phyloP scores from a whole-genome alignment of 2,329 filamentous ascomycete species.

The Epichloe uncinata region DNA sequence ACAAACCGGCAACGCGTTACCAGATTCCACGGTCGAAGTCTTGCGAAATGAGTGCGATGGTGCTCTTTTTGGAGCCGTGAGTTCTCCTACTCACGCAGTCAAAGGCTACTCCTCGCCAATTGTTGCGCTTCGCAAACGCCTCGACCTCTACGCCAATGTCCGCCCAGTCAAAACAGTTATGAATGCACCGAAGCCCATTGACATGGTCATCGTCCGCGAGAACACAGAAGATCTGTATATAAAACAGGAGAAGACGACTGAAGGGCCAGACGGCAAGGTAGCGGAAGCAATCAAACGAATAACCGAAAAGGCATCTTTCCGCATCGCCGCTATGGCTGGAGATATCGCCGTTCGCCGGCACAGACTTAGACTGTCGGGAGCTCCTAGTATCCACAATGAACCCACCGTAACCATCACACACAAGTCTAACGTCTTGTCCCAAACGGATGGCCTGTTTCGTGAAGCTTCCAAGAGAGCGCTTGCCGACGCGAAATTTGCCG shows the following conservation, averaged over 20 bases:
- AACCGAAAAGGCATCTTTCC: constrained; percentile 66
- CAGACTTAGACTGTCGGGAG: constrained; percentile 52
- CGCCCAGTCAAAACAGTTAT: constrained; percentile 79
- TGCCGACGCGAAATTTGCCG: constrained; percentile 46
- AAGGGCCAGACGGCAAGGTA: constrained; percentile 64
- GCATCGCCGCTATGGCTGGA: constrained; percentile 87
- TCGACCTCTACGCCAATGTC: constrained; percentile 95
- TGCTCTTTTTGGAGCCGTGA: constrained; percentile 84
- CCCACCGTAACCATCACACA: constrained; percentile 92
- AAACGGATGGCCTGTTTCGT: constrained; percentile 94
- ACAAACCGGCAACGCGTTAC: constrained; percentile 74
- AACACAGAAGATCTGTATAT: constrained; percentile 99
- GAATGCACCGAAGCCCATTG: constrained; percentile 57
- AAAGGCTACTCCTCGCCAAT: constrained; percentile 95
- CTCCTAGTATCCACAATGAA: constrained; percentile 46
- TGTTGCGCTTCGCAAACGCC: constrained; percentile 86
- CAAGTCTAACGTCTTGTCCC: constrained; percentile 93
- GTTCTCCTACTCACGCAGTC: constrained; percentile 78
- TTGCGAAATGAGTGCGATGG: constrained; percentile 87
- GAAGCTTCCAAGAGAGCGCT: constrained; percentile 64
- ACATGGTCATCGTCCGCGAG: constrained; percentile 96
- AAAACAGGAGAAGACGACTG: constrained; percentile 83
- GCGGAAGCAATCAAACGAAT: constrained; percentile 98
- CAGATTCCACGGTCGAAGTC: constrained; percentile 80
- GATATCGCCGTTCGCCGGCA: constrained; percentile 85